Evolutionary conservation across 2,329 filamentous ascomycete species (phyloP), one percentile per base, ranked within the genome.

Genomic region (Colletotrichum truncatum): DNA sequence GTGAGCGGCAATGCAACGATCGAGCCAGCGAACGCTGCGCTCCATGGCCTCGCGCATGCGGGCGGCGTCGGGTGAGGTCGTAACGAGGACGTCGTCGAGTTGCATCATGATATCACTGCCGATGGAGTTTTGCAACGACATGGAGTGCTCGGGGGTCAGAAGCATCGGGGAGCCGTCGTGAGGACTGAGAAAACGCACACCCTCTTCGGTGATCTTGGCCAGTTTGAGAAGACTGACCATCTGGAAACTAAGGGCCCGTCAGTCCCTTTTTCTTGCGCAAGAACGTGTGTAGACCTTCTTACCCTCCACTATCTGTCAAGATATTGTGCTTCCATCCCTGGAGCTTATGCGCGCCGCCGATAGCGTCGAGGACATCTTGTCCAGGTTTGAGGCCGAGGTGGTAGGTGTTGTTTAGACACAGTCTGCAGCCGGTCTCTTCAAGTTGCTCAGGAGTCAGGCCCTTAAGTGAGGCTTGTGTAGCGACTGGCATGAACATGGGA

Each of bases 41-140:
- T 96, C 87, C 94, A 98, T 98, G 52, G 96, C 96, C 78, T 97
- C 93, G 67, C 91, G 88, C 88, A 99, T 98, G 56, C 97, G 91
- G 18, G 84, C 90, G 60, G 88, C 84, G 77, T 99, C 96, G 0
- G 95, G 95, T 0, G 94, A 98, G 0, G 96, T 99, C 0, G 96
- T 98, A 28, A 94, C 95, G 54, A 99, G 91, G 12, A 99, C 97
- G 78, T 99, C 97, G 82, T 99, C 96, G 4, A 99, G 89, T 80
- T 99, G 97, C 97, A 99, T 99, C 70, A 98, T 98, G 72, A 99
- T 98, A 79, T 99, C 96, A 68, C 93, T 97, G 69, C 96, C 96
- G 73, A 99, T 99, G 58, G 91, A 95, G 79, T 99, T 98, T 77
- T 99, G 96, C 4, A 99, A 85, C 10, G 90, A 91, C 72, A 99